phyloP scores from a whole-genome alignment of 2,329 filamentous ascomycete species.

The Allantophomopsis cytisporea region DNA sequence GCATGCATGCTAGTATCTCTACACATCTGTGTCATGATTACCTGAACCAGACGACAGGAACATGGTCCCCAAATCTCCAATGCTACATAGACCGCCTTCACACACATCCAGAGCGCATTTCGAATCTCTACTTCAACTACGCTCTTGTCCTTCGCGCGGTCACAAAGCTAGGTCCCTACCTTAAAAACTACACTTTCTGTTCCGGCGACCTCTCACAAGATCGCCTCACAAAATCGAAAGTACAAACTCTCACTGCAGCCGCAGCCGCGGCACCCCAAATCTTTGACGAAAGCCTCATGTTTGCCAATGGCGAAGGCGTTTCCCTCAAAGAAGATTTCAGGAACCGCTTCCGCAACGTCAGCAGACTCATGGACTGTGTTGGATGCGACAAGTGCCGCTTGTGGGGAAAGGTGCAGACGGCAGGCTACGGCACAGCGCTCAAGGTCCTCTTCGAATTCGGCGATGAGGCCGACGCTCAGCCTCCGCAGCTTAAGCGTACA shows the following conservation, averaged over 20 bases:
- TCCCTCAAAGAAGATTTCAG: conserved; percentile 94
- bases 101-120: conserved; percentile 75
- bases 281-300: conserved; percentile 94
- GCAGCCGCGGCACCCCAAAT: conserved; percentile 64
- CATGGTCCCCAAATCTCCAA: conserved; percentile 80
- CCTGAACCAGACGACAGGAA: conserved; percentile 83
- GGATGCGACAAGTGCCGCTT: conserved; percentile 97
- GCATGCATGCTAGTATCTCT: conserved; percentile 97
- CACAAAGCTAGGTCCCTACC: conserved; percentile 74
- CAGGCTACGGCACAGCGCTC: conserved; percentile 84
- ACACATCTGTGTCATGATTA: conserved; percentile 95
- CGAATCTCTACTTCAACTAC: conserved; percentile 98
- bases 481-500: conserved; percentile 67
- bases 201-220: conserved; percentile 75
- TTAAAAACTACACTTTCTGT: conserved; percentile 80
- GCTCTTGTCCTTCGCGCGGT: conserved; percentile 86
- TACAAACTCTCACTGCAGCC: conserved; percentile 59
- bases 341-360: conserved; percentile 93
- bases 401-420: conserved; percentile 94
- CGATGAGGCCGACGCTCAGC: conserved; percentile 36
- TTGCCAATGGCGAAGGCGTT: conserved; percentile 61
- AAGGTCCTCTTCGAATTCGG: conserved; percentile 96
- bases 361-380: conserved; percentile 94
- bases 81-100: conserved; percentile 87
- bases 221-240: conserved; percentile 63